phyloP scores from a whole-genome alignment of 306 rosid species.

The Sicyos edulis region DNA sequence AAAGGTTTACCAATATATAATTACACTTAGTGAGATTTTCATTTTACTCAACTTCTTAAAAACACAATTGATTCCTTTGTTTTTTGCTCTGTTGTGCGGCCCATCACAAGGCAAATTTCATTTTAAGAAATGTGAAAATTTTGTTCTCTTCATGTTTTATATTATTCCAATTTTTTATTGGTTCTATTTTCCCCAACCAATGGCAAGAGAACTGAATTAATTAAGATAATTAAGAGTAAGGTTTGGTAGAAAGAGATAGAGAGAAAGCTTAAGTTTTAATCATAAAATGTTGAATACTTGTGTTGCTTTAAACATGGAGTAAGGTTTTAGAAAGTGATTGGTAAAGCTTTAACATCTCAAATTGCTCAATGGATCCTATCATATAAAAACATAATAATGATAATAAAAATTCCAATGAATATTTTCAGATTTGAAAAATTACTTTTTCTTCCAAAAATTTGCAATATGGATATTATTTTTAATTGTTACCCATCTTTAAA shows the following conservation, averaged over 20 bases:
- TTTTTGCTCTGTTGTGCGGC: background rate
- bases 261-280: background rate
- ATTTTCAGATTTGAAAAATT: too few relatives aligned
- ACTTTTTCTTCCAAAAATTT: too few relatives aligned
- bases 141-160: too few relatives aligned
- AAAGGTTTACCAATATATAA: too few relatives aligned
- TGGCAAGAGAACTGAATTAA: background rate
- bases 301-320: slow-evolving; percentile 4
- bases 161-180: too few relatives aligned
- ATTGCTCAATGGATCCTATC: background rate
- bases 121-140: too few relatives aligned
- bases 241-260: background rate
- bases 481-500: too few relatives aligned
- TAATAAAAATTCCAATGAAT: background rate
- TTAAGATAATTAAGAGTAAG: background rate
- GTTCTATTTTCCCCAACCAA: background rate
- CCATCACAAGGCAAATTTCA: too few relatives aligned
- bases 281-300: slow-evolving; percentile 1
- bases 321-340: slow-evolving; percentile 1
- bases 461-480: too few relatives aligned
- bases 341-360: slow-evolving; percentile 19
- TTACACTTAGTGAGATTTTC: background rate
- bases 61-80: too few relatives aligned
- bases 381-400: too few relatives aligned
- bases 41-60: background rate